Evolutionary conservation across 2,329 filamentous ascomycete genomes (phyloP), one percentile per base, ranked within the genome.

Genomic region (Aspergillus quadrilineatus): DNA sequence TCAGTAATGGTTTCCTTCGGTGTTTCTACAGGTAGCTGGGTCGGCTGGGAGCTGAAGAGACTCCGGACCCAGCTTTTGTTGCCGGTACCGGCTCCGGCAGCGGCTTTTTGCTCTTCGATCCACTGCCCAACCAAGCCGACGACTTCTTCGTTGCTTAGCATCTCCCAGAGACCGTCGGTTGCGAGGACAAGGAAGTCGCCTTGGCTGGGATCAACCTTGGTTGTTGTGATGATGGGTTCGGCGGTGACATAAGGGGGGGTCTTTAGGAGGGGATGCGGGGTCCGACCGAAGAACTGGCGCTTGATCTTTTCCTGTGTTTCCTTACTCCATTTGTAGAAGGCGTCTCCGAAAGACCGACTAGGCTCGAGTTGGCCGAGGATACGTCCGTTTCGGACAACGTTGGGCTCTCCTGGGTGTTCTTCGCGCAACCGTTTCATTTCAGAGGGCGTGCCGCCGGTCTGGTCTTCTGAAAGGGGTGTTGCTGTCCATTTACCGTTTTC

Each of bases 111-210:
- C 22, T 85, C 85, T 73, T 99, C 94, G 47, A 99, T 85, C 94
- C 94, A 99, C 73, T 96, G 91, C 14, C 93, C 95, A 4, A 99
- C 94, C 2, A 99, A 84, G 0, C 94, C 94, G 50, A 99, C 89
- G 1, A 97, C 94, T 78, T 99, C 94, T 71, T 99, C 94, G 67
- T 97, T 99, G 47, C 91, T 97, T 60, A 99, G 82, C 94, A 97
- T 97, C 76, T 99, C 94, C 94, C 94, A 99, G 0, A 99, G 82
- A 4, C 94, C 94, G 70, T 99, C 94, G 0, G 94, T 97, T 22
- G 94, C 94, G 81, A 99, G 87, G 60, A 99, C 93, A 10, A 99
- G 81, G 67, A 99, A 99, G 71, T 99, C 94, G 45, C 93, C 92
- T 60, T 90, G 90, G 53, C 90, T 85, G 1, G 94, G 94, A 65